These are phyloP conservation scores for Fusarium irregulare DNA, from an alignment of 2,329 filamentous ascomycete species.

Conservation along the genomic window DNA sequence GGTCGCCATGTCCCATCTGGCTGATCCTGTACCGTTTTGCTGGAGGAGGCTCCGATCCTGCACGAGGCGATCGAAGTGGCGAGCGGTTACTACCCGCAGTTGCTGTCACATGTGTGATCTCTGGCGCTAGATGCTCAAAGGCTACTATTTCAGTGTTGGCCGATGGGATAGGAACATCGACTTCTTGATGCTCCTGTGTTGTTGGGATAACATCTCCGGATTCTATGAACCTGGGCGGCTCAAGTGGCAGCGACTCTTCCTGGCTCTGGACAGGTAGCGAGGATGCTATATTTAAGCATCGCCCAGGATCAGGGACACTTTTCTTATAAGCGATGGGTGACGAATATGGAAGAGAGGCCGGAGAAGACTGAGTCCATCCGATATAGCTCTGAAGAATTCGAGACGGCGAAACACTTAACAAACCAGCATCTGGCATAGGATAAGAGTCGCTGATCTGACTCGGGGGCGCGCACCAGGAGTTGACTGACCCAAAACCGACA, in stretches of 20 bases:
- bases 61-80: constrained; percentile 34
- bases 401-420: constrained; percentile 58
- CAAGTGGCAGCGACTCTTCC: constrained; percentile 12
- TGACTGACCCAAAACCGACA: constrained; percentile 38
- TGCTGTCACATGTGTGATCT: constrained; percentile 51
- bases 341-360: constrained; percentile 41
- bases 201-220: constrained; percentile 41
- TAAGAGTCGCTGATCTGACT: constrained; percentile 68
- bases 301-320: neutral
- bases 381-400: constrained; percentile 63
- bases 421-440: constrained; percentile 50
- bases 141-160: constrained; percentile 10
- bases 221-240: constrained; percentile 1
- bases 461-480: constrained; percentile 58
- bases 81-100: constrained; percentile 41
- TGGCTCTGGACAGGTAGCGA: constrained; percentile 39
- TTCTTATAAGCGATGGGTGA: constrained; percentile 27
- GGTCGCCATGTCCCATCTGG: constrained; percentile 25
- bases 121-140: constrained; percentile 28
- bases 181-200: constrained; percentile 30
- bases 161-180: neutral
- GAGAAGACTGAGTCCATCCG: constrained; percentile 44
- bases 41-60: constrained; percentile 49
- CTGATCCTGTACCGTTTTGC: constrained; percentile 45
- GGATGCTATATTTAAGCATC: constrained; percentile 38